A percentile compares a stretch with the other conserved stretches of the same genome.
Conservation (phyloP, 2,329 filamentous ascomycete species). For the Bipolaris sorokiniana region DNA sequence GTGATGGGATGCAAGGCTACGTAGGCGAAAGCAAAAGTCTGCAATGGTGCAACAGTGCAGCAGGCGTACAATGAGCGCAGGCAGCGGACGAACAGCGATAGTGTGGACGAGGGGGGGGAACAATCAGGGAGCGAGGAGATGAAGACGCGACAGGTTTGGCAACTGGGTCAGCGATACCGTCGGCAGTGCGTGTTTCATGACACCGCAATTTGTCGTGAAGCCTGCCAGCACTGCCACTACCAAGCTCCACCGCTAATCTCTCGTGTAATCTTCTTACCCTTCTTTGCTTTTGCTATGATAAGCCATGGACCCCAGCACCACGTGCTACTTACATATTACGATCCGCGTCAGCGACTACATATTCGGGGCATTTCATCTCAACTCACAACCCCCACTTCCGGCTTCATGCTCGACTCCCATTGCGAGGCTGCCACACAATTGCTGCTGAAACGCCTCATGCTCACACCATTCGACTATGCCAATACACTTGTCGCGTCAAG, state of each 20-base stretch:
- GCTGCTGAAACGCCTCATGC: slow-evolving; percentile 1
- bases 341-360: background rate
- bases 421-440: background rate
- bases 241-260: slow-evolving; percentile 15
- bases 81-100: background rate
- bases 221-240: slow-evolving; percentile 23
- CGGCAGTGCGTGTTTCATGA: slow-evolving; percentile 31
- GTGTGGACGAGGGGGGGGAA: background rate
- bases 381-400: background rate
- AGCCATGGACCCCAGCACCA: background rate
- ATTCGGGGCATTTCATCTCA: background rate
- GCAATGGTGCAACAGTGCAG: background rate
- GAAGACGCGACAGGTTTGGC: slow-evolving; percentile 19
- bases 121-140: slow-evolving; percentile 23
- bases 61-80: background rate
- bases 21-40: background rate
- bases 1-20: background rate
- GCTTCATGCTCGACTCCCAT: background rate
- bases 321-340: slow-evolving; percentile 3
- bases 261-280: slow-evolving; percentile 1
- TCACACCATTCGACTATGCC: background rate
- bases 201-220: slow-evolving; percentile 30
- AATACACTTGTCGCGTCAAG: background rate
- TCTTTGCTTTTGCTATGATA: slow-evolving; percentile 3
- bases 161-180: slow-evolving; percentile 19